Evolutionary conservation across 306 rosid genomes (phyloP).

Genomic region (Casuarina cunninghamiana): DNA sequence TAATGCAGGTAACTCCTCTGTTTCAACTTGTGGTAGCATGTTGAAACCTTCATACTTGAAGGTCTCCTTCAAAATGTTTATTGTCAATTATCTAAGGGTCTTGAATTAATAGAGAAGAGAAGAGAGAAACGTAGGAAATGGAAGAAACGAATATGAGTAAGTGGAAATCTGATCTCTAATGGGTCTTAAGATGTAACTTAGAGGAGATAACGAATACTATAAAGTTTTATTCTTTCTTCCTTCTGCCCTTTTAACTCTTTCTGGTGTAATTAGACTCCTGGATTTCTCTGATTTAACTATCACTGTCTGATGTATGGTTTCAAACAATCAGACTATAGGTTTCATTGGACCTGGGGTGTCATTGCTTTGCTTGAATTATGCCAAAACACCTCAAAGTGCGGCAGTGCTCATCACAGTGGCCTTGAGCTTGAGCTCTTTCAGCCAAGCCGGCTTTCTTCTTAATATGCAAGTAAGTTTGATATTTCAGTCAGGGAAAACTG

Average conservation of each 20-base stretch:
- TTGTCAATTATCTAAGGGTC: not conserved
- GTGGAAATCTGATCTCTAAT: not conserved
- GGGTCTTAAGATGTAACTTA: not conserved
- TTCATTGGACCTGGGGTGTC: slow-evolving; percentile 83
- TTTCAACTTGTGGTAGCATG: slow-evolving; percentile 1
- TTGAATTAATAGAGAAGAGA: not conserved
- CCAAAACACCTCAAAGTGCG: slow-evolving; percentile 62
- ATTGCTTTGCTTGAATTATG: slow-evolving; percentile 75
- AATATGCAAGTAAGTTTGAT: slow-evolving; percentile 74
- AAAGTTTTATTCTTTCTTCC: not conserved
- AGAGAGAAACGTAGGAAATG: not conserved
- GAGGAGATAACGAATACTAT: not conserved
- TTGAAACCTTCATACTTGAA: not conserved
- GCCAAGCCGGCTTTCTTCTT: slow-evolving; percentile 93
- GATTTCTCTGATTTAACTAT: not conserved
- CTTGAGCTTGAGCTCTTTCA: slow-evolving; percentile 90
- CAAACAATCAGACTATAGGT: slow-evolving; percentile 64
- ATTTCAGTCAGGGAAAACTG: slow-evolving; percentile 3
- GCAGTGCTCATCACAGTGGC: slow-evolving; percentile 66
- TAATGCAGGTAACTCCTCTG: slow-evolving; percentile 73
- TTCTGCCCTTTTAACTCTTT: not conserved
- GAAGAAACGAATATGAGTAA: not conserved
- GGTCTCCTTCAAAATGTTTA: not conserved
- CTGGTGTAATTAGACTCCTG: not conserved
- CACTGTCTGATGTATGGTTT: slow-evolving; percentile 18